Base-by-base conservation (phyloP, 2,329 filamentous ascomycete species). In the Beauveria brongniartii region DNA sequence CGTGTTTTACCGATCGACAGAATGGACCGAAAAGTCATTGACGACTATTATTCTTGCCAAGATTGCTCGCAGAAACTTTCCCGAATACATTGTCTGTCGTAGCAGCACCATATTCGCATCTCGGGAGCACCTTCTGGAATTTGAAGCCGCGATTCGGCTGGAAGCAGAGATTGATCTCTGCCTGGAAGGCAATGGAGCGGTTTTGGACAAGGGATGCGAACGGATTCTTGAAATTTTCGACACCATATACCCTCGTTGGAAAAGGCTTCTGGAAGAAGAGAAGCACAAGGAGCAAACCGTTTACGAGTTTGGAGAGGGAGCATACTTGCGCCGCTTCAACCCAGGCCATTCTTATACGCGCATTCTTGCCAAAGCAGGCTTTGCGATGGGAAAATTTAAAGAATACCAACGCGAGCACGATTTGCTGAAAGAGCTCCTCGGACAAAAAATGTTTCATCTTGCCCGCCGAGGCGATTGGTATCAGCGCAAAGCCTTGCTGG, bases 11-110 rank as follows among this genome's bases (percentile, higher is more conserved):
- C 83, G 93, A 62, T 97, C 92, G 10, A 95, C 91, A 0, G 90
- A 96, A 71, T 99, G 94, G 94, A 96, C 92, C 0, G 93, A 97
- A 68, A 97, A 96, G 72, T 97, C 93, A 1, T 78, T 99, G 16
- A 97, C 91, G 1, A 93, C 92, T 0, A 93, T 97, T 59, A 96
- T 99, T 50, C 81, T 99, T 5, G 91, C 94, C 8, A 92, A 93
- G 65, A 96, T 96, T 61, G 90, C 92, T 2, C 83, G 86, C 48
- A 83, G 91, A 41, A 94, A 92, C 70, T 99, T 97, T 65, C 92
- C 93, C 0, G 80, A 88, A 3, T 99, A 96, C 69, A 83, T 97
- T 24, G 92, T 97, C 5, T 96, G 89, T 63, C 85, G 94, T 40
- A 96, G 92, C 0, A 84, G 88, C 28, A 95, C 91, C 61, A 96